Evolutionary conservation across 1,139 yeast genomes (phyloP).

Genomic region (Suhomyces wounanorum): DNA sequence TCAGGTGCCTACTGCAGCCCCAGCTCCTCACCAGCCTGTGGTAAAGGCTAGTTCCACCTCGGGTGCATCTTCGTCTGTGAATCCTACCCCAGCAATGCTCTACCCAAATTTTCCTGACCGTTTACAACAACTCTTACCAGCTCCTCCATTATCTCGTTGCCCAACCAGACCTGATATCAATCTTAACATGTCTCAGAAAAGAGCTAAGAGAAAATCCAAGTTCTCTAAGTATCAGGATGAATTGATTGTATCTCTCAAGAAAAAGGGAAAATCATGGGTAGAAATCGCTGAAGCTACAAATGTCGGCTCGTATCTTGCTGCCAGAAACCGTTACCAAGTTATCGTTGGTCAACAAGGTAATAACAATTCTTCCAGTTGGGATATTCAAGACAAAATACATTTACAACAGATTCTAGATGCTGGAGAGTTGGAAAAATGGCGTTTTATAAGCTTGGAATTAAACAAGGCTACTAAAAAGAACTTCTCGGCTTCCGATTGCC

Average conservation of each 20-base stretch:
- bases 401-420: conserved; percentile 60
- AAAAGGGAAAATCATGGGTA: conserved; percentile 68
- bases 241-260: conserved; percentile 60
- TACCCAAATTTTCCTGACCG: conserved; percentile 22
- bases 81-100: conserved; percentile 11
- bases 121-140: conserved; percentile 33
- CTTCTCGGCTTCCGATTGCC: conserved; percentile 56
- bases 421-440: conserved; percentile 75
- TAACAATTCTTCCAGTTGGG: conserved; percentile 66
- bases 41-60: background rate
- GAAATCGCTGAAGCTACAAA: conserved; percentile 70
- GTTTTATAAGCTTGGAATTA: conserved; percentile 60
- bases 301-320: conserved; percentile 71
- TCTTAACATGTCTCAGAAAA: conserved; percentile 37
- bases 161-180: conserved; percentile 35
- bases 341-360: conserved; percentile 84
- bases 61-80: conserved; percentile 3
- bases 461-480: conserved; percentile 59
- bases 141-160: conserved; percentile 39
- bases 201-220: conserved; percentile 64
- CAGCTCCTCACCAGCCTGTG: background rate
- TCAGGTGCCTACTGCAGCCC: conserved; percentile 8
- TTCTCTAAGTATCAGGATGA: conserved; percentile 71
- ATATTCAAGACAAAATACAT: conserved; percentile 53
- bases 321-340: conserved; percentile 77